phyloP scores from a whole-genome alignment of 1,139 yeast species.

The Nadsonia starkeyi-henricii region DNA sequence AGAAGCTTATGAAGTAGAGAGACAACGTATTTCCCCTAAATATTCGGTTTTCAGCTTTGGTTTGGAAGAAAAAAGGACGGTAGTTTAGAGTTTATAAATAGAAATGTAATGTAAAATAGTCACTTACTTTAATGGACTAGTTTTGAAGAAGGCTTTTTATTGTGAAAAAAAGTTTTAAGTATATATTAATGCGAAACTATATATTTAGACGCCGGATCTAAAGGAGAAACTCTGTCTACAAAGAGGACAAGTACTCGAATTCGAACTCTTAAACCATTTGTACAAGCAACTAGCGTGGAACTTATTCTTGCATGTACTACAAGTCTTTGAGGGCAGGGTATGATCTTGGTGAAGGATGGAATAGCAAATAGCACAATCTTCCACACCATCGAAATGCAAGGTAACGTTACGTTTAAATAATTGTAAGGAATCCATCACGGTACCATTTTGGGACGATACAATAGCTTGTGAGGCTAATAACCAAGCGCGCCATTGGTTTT shows the following conservation, averaged over 20 bases:
- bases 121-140: neutral
- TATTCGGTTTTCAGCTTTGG: neutral
- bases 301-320: slow-evolving; percentile 83
- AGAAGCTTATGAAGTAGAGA: slow-evolving; percentile 9
- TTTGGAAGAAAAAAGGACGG: too few relatives aligned
- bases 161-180: too few relatives aligned
- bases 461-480: slow-evolving; percentile 77
- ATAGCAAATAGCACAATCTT: slow-evolving; percentile 94
- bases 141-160: neutral
- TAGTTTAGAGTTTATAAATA: neutral
- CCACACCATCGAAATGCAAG: slow-evolving; percentile 74
- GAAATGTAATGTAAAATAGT: neutral
- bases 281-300: slow-evolving; percentile 95
- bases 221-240: slow-evolving; percentile 59
- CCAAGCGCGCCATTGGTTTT: slow-evolving; percentile 94
- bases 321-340: slow-evolving; percentile 75
- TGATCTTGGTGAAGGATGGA: slow-evolving; percentile 82
- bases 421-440: slow-evolving; percentile 69
- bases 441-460: slow-evolving; percentile 57
- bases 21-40: neutral
- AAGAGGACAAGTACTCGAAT: slow-evolving; percentile 82
- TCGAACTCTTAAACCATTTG: slow-evolving; percentile 95
- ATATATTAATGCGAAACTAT: neutral
- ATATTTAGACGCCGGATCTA: slow-evolving; percentile 9
- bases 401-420: slow-evolving; percentile 69